Base-by-base conservation (phyloP, 495 filamentous ascomycete genomes). In the Melanomma pulvis-pyrius region DNA sequence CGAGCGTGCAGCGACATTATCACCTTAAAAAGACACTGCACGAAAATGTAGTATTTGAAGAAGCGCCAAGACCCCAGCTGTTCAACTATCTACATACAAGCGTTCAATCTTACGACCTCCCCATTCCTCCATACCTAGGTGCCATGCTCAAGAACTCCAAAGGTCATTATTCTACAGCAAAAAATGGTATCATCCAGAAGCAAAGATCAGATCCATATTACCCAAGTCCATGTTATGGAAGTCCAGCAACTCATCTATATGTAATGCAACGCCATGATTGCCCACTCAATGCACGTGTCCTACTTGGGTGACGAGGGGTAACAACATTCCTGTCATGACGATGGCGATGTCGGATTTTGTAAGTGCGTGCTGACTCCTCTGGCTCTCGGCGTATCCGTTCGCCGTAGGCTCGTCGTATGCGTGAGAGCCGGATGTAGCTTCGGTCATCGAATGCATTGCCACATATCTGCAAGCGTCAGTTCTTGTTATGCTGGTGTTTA, bases 361-460 rank as follows among this genome's bases (percentile, higher is more conserved):
- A 1, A 60, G 65, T 9, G 25, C 28, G 5, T 58, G 5, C 29
- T 53, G 19, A 15, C 25, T 26, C 56, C 53, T 26, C 3, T 50
- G 36, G 21, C 24, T 71, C 57, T 92, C 89, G 13, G 82, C 74
- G 71, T 89, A 92, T 25, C 90, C 90, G 73, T 91, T 92, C 26
- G 75, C 73, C 32, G 75, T 74, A 8, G 74, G 73, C 49, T 85
- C 83, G 13, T 87, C 67, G 13, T 83, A 60, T 73, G 84, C 68
- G 2, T 83, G 62, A 73, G 84, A 41, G 52, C 80, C 67, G 67
- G 77, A 61, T 50, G 86, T 85, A 48, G 88, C 87, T 71, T 96
- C 92, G 74, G 93, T 91, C 92, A 98, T 97, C 2, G 92, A 92
- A 74, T 98, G 94, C 93, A 97, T 96, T 1, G 94, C 96, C 28